phyloP scores from a whole-genome alignment of 1,284 basidiomycete species.

The Chiua sp. region DNA sequence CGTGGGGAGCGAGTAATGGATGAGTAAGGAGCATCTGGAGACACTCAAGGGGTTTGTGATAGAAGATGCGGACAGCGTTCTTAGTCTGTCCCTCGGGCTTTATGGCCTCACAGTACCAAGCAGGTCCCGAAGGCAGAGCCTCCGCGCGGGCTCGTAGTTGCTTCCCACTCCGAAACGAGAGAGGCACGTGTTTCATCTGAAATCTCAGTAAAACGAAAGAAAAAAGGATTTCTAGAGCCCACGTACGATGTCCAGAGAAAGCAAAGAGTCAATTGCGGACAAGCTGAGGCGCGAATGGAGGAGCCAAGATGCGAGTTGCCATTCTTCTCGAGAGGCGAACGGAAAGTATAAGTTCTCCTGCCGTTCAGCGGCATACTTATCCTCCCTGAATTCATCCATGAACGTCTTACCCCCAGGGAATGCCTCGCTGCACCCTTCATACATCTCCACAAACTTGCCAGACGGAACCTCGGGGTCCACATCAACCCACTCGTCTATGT shows the following conservation, averaged over 20 bases:
- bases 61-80: not conserved
- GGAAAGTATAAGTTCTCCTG: not conserved
- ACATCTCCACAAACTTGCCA: too few species aligned
- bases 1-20: not conserved
- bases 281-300: not conserved
- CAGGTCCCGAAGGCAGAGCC: not conserved
- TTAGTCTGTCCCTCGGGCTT: not conserved
- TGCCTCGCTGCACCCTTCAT: too few species aligned
- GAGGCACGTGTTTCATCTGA: not conserved
- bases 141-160: not conserved
- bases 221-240: too few species aligned
- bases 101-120: not conserved
- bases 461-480: too few species aligned
- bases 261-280: too few species aligned
- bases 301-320: not conserved
- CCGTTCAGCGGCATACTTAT: not conserved
- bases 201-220: too few species aligned
- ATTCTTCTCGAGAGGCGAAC: not conserved
- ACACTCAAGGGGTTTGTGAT: not conserved
- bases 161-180: not conserved
- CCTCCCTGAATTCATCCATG: not conserved
- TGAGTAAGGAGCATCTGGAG: slow-evolving; percentile 5
- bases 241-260: too few species aligned
- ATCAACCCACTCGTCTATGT: too few species aligned
- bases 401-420: not conserved